phyloP scores from a whole-genome alignment of 2,329 filamentous ascomycete genomes.

The Periconia digitata region DNA sequence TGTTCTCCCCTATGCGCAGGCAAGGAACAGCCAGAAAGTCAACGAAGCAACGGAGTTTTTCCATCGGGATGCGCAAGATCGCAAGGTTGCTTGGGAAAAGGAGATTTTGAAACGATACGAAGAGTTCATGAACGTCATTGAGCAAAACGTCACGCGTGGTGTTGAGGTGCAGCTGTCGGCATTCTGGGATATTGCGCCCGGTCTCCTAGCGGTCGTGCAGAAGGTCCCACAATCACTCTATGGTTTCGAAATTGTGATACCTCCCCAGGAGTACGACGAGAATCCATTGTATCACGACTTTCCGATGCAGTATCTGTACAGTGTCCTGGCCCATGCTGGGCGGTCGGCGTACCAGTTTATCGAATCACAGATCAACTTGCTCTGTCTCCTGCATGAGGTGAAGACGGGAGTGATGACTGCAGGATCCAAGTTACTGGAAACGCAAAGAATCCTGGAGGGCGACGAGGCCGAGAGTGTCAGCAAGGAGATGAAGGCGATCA shows the following conservation, averaged over 20 bases:
- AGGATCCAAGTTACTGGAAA: constrained; percentile 67
- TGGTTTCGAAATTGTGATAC: constrained; percentile 74
- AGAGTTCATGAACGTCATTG: constrained; percentile 76
- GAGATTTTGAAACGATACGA: constrained; percentile 73
- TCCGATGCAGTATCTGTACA: constrained; percentile 89
- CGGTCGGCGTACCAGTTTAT: constrained; percentile 97
- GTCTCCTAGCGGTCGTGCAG: constrained; percentile 74
- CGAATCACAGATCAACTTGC: constrained; percentile 86
- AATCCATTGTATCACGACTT: constrained; percentile 79
- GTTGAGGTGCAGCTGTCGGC: constrained; percentile 90
- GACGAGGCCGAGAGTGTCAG: constrained; percentile 45
- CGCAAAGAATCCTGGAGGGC: constrained; percentile 54
- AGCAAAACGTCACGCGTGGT: constrained; percentile 81
- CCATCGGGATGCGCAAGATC: constrained; percentile 71
- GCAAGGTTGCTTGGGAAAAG: constrained; percentile 69
- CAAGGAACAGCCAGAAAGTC: constrained; percentile 75
- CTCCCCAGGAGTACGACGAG: constrained; percentile 76
- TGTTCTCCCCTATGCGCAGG: constrained; percentile 74
- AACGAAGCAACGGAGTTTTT: constrained; percentile 82
- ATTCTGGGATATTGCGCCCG: constrained; percentile 97
- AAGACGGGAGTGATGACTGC: constrained; percentile 75
- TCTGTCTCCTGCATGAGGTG: constrained; percentile 89
- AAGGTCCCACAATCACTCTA: constrained; percentile 67
- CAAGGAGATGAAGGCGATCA: constrained; percentile 58
- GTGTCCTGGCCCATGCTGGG: constrained; percentile 80